These are phyloP conservation scores for Irpex sp. DNA, from an alignment of 1,284 basidiomycete genomes.

Conservation along the genomic window DNA sequence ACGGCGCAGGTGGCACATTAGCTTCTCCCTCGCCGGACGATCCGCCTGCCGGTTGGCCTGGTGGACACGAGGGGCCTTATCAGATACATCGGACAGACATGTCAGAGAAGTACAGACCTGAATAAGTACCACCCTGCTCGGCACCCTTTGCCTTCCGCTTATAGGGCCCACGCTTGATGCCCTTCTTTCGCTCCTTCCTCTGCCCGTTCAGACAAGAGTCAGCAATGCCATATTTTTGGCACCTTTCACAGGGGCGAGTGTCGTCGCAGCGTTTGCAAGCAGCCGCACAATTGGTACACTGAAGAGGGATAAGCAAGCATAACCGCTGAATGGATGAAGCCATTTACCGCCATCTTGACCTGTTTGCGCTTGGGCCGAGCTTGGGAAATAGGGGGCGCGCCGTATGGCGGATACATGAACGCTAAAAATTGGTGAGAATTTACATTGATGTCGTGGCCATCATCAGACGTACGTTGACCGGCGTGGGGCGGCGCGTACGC, in stretches of 20 bases:
- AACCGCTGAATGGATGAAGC: neutral
- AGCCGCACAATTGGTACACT: slow-evolving; percentile 83
- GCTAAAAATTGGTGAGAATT: neutral
- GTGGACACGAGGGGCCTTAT: neutral
- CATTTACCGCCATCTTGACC: slow-evolving; percentile 82
- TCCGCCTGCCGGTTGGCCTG: slow-evolving; percentile 31
- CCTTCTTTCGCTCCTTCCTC: slow-evolving; percentile 82
- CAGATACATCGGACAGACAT: neutral
- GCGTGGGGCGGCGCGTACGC: slow-evolving; percentile 47
- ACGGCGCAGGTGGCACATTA: slow-evolving; percentile 32
- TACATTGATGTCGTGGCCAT: neutral
- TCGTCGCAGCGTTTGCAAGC: slow-evolving; percentile 89
- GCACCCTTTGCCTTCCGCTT: slow-evolving; percentile 63
- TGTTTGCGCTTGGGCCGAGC: slow-evolving; percentile 72
- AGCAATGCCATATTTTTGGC: slow-evolving; percentile 74
- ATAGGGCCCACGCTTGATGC: slow-evolving; percentile 84
- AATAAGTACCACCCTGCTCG: slow-evolving; percentile 18
- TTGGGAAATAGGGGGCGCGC: slow-evolving; percentile 14
- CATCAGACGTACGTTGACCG: slow-evolving; percentile 39
- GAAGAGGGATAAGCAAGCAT: neutral
- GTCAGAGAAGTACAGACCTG: slow-evolving; percentile 4
- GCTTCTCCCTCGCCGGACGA: slow-evolving; percentile 22
- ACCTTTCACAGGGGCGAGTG: slow-evolving; percentile 74
- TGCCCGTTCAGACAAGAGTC: slow-evolving; percentile 71
- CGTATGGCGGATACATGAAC: slow-evolving; percentile 33